Percentiles rank a stretch among this genome's conserved stretches.
phyloP scores from a whole-genome alignment of 2,329 filamentous ascomycete species.

The Periconia macrospinosa region DNA sequence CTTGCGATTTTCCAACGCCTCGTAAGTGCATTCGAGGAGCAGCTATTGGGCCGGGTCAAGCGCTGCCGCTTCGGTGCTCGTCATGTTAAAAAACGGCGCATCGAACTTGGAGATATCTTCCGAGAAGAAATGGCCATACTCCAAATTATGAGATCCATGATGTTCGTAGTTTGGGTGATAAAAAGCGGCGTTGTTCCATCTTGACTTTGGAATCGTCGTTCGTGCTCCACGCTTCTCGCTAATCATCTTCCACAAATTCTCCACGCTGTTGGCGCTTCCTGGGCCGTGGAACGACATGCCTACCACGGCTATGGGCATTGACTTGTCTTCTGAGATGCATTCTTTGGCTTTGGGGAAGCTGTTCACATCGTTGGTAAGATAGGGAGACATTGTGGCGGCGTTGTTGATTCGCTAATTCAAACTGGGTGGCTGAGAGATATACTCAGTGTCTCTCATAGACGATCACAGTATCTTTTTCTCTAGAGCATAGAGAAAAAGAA shows the following conservation, averaged over 20 bases:
- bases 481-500: too few relatives aligned
- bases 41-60: background rate
- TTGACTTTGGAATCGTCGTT: constrained; percentile 40
- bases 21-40: background rate
- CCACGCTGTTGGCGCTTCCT: constrained; percentile 22
- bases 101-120: constrained; percentile 8
- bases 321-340: background rate
- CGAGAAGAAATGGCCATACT: constrained; percentile 12
- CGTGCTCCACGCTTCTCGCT: constrained; percentile 29
- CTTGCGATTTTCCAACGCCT: background rate
- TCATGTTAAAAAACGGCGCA: background rate
- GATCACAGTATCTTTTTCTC: too few relatives aligned
- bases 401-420: too few relatives aligned
- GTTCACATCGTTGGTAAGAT: too few relatives aligned
- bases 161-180: constrained; percentile 41
- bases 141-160: constrained; percentile 38
- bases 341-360: too few relatives aligned
- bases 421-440: too few relatives aligned
- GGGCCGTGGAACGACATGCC: constrained; percentile 40
- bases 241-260: constrained; percentile 35
- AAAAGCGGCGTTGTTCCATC: constrained; percentile 43
- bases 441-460: too few relatives aligned
- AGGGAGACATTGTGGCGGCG: too few relatives aligned
- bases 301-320: constrained; percentile 38
- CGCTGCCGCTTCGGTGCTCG: background rate